Conservation (phyloP, 2,329 filamentous ascomycete species). For the Ophidiomyces ophidiicola region DNA sequence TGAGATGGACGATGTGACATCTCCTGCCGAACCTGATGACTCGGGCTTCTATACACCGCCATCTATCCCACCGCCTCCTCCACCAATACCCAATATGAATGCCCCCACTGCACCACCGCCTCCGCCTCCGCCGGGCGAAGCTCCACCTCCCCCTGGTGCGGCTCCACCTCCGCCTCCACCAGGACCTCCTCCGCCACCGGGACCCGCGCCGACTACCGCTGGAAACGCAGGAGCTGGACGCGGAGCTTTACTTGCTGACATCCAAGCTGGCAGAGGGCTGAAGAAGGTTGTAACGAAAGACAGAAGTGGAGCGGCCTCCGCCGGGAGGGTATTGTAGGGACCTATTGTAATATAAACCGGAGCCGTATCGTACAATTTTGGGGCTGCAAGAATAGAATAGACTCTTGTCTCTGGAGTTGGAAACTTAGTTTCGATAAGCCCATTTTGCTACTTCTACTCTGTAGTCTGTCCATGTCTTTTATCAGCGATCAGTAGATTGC, state of each 20-base stretch:
- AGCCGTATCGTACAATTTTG: too few relatives aligned
- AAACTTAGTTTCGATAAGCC: too few relatives aligned
- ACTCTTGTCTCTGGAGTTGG: too few relatives aligned
- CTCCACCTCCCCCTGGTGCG: constrained; percentile 23
- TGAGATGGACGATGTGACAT: constrained; percentile 33
- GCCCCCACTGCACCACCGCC: constrained; percentile 23
- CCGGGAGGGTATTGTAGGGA: constrained; percentile 55
- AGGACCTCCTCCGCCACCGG: constrained; percentile 20
- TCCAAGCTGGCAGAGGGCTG: constrained; percentile 64
- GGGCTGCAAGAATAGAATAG: too few relatives aligned
- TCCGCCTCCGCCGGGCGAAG: constrained; percentile 32
- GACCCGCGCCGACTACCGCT: not conserved
- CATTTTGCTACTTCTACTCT: too few relatives aligned
- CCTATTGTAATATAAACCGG: too few relatives aligned
- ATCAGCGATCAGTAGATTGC: too few relatives aligned
- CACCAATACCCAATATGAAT: constrained; percentile 16
- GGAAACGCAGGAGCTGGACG: constrained; percentile 27
- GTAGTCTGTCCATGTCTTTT: too few relatives aligned
- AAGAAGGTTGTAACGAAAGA: constrained; percentile 88
- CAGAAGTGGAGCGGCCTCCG: constrained; percentile 57
- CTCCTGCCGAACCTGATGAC: constrained; percentile 25
- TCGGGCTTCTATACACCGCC: constrained; percentile 18
- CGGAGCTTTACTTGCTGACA: constrained; percentile 63
- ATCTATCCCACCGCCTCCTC: constrained; percentile 24
- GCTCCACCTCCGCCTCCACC: constrained; percentile 32